Conservation (phyloP, 495 filamentous ascomycete genomes). For the Xylaria acuta region DNA sequence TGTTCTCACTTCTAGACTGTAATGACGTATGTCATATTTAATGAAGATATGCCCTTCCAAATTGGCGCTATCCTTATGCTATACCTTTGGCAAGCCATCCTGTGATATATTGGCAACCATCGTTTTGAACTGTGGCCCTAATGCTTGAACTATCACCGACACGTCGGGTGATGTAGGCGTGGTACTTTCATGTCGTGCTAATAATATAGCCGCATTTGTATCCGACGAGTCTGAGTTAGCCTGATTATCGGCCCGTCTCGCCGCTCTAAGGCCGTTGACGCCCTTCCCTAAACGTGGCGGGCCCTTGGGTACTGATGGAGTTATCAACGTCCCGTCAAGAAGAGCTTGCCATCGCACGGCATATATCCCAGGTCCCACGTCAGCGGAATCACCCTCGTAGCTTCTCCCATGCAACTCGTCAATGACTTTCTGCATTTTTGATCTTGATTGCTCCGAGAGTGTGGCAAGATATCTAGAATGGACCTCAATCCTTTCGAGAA, state of each 20-base stretch:
- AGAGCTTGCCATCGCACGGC: conserved; percentile 68
- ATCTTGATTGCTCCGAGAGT: conserved; percentile 54
- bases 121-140: conserved; percentile 44
- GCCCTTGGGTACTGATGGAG: conserved; percentile 54
- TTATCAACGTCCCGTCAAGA: conserved; percentile 64
- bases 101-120: conserved; percentile 39
- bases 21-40: neutral
- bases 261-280: conserved; percentile 55
- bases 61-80: neutral
- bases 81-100: conserved; percentile 20
- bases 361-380: conserved; percentile 66
- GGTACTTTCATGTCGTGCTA: conserved; percentile 26
- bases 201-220: conserved; percentile 24
- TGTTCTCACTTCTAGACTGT: neutral
- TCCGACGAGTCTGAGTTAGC: conserved; percentile 43
- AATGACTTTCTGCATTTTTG: conserved; percentile 54
- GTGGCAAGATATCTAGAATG: conserved; percentile 60
- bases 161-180: conserved; percentile 42
- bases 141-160: conserved; percentile 43
- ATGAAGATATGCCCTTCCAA: conserved; percentile 1
- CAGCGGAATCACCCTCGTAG: conserved; percentile 14
- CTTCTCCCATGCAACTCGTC: conserved; percentile 38
- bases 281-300: conserved; percentile 57
- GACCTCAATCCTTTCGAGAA: conserved; percentile 54
- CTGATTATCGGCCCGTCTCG: conserved; percentile 54